These are phyloP conservation scores for Boletus subcaerulescens DNA, from an alignment of 768 basidiomycete species.

Conservation along the genomic window DNA sequence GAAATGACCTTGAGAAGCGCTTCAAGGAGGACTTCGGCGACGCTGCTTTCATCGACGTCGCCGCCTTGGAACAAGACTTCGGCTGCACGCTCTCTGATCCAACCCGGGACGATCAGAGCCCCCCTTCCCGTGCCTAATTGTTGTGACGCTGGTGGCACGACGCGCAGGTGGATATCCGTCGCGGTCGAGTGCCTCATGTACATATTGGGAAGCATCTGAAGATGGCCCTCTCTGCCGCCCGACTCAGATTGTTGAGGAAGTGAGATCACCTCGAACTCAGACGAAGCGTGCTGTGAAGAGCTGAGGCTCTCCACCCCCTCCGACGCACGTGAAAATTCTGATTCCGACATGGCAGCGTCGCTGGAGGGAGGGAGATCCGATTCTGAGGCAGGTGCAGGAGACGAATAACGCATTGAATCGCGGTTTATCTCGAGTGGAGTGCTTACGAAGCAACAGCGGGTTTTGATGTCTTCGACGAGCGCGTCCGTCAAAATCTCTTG, in stretches of 20 bases:
- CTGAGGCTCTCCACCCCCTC: constrained; percentile 46
- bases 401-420: constrained; percentile 33
- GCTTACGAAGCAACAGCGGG: constrained; percentile 86
- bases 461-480: constrained; percentile 88
- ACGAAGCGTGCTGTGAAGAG: constrained; percentile 49
- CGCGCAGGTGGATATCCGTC: constrained; percentile 66
- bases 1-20: constrained; percentile 65
- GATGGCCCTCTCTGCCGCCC: constrained; percentile 22
- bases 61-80: constrained; percentile 90
- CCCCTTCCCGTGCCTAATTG: constrained; percentile 72
- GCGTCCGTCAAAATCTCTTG: constrained; percentile 74
- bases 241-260: constrained; percentile 35
- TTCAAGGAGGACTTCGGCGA: constrained; percentile 80
- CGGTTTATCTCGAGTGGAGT: constrained; percentile 44
- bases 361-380: constrained; percentile 44
- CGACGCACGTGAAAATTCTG: constrained; percentile 57
- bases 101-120: constrained; percentile 85
- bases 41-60: constrained; percentile 81
- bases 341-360: constrained; percentile 64
- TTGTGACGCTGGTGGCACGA: constrained; percentile 63
- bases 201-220: constrained; percentile 66
- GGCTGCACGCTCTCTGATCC: constrained; percentile 89
- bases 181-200: constrained; percentile 78
- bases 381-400: constrained; percentile 33
- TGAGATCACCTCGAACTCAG: constrained; percentile 54